Evolutionary conservation across 345 rosid genomes (phyloP).

Genomic region (Clausena lansium): DNA sequence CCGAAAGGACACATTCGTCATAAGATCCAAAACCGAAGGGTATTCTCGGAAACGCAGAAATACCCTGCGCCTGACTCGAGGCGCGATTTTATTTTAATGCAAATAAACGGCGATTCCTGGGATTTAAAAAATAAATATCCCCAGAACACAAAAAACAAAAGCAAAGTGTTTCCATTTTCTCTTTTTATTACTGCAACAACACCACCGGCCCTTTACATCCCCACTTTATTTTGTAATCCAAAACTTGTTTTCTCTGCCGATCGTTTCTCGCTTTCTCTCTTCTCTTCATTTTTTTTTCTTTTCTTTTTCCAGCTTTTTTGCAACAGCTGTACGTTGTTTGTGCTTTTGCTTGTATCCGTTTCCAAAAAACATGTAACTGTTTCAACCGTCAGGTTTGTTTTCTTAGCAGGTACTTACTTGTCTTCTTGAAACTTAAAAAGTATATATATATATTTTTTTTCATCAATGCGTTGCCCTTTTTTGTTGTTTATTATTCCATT

Average conservation of each 20-base stretch:
- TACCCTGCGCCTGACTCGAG: not conserved
- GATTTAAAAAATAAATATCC: not conserved
- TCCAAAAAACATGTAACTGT: constrained; percentile 17
- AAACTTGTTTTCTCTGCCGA: not conserved
- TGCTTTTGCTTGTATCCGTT: not conserved
- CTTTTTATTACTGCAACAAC: not conserved
- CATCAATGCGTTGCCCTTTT: constrained; percentile 5
- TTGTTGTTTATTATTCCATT: not conserved
- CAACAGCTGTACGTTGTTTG: not conserved
- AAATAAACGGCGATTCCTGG: constrained; percentile 24
- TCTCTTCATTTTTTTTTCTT: not conserved
- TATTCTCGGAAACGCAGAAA: not conserved
- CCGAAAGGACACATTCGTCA: constrained; percentile 11
- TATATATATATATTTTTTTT: not conserved
- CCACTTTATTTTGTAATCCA: not conserved
- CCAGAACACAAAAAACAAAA: not conserved
- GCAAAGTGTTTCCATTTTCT: not conserved
- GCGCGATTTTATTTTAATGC: constrained; percentile 14
- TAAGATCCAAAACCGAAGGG: not conserved
- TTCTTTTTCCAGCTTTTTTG: not conserved
- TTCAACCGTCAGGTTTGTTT: not conserved
- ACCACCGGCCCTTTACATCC: not conserved
- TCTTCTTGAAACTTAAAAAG: not conserved
- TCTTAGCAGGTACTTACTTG: constrained; percentile 7
- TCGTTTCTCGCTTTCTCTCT: not conserved